Evolutionary conservation across 139 green algal genomes (phyloP).

Genomic region (Chlamydomonas schloesseri): DNA sequence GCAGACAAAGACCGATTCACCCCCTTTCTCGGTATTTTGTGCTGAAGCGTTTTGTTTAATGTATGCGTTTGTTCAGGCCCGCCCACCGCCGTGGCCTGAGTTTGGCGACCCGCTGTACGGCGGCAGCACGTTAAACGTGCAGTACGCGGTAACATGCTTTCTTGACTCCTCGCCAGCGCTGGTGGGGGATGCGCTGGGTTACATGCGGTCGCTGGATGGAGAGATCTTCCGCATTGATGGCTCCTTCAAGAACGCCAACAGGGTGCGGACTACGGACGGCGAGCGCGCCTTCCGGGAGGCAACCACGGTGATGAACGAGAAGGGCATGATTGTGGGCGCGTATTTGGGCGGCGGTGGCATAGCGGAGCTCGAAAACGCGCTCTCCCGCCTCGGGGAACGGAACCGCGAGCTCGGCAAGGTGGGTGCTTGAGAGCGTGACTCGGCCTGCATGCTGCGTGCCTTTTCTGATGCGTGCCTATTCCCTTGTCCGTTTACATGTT

Average conservation of each 20-base stretch:
- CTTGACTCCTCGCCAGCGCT: too few relatives aligned
- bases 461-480: neutral
- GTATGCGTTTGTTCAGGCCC: too few relatives aligned
- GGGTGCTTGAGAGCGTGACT: neutral
- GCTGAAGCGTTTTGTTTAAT: too few relatives aligned
- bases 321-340: neutral
- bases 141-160: too few relatives aligned
- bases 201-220: neutral
- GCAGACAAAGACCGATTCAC: too few relatives aligned
- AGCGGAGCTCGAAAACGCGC: neutral
- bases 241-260: slow-evolving; percentile 18
- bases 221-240: neutral
- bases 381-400: neutral
- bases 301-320: neutral
- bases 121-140: too few relatives aligned
- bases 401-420: neutral
- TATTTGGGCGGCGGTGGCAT: slow-evolving; percentile 1
- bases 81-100: too few relatives aligned
- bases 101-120: too few relatives aligned
- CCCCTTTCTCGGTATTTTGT: too few relatives aligned
- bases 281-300: neutral
- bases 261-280: neutral
- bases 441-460: neutral
- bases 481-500: neutral
- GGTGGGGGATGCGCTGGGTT: too few relatives aligned